Conservation (phyloP, 441 rosid species). For the Aleurites moluccanus region DNA sequence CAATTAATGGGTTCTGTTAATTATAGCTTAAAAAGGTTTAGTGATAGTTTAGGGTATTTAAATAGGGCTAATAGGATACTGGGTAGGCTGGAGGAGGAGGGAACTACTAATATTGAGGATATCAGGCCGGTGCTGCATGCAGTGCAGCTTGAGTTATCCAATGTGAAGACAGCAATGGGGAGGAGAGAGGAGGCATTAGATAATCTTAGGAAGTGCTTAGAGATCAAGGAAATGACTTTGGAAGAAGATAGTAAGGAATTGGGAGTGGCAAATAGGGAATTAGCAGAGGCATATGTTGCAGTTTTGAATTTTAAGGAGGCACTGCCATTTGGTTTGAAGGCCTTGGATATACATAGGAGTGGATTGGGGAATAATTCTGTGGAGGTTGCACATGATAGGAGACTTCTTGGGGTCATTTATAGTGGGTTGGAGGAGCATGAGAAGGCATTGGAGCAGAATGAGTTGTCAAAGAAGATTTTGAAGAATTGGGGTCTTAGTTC, state of each 20-base stretch:
- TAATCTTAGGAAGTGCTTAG: conserved; percentile 68
- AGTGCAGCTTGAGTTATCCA: conserved; percentile 75
- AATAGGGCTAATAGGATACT: conserved; percentile 77
- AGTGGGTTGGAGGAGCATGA: conserved; percentile 82
- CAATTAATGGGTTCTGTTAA: conserved; percentile 79
- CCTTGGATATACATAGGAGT: conserved; percentile 70
- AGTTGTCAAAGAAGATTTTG: conserved; percentile 67
- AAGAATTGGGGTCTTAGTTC: conserved; percentile 82
- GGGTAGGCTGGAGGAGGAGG: conserved; percentile 57
- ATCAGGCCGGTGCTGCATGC: conserved; percentile 74
- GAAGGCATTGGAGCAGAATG: conserved; percentile 86
- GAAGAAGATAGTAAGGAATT: conserved; percentile 75
- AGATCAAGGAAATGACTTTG: conserved; percentile 68
- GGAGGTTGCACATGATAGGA: conserved; percentile 87
- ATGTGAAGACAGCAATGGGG: conserved; percentile 88
- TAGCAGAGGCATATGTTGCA: conserved; percentile 81
- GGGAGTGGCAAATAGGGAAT: conserved; percentile 66
- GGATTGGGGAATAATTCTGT: conserved; percentile 76
- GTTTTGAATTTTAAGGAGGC: conserved; percentile 89
- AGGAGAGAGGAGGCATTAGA: conserved; percentile 89
- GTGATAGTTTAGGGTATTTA: conserved; percentile 74
- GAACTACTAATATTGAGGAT: conserved; percentile 41
- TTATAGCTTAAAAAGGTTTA: conserved; percentile 64
- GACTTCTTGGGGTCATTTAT: conserved; percentile 79
- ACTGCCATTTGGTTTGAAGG: conserved; percentile 67